Evolutionary conservation across 2,329 filamentous ascomycete species (phyloP).

Genomic region (Cladosporium austrohemisphaericum): DNA sequence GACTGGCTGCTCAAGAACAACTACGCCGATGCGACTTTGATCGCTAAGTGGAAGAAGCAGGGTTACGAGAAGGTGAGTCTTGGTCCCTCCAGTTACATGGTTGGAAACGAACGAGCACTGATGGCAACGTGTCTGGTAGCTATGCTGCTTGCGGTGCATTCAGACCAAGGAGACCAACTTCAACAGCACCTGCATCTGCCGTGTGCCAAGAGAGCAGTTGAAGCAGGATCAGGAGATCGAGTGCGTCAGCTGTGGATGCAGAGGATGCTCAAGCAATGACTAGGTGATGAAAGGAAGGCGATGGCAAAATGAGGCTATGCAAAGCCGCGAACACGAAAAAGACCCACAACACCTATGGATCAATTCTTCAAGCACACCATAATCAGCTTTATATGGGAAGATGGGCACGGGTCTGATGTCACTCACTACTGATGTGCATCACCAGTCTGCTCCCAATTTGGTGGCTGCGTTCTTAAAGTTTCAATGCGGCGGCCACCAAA

Average conservation of each 20-base stretch:
- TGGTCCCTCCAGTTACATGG: background rate
- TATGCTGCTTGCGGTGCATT: slow-evolving; percentile 93
- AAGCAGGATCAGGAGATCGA: slow-evolving; percentile 89
- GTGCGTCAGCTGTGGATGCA: slow-evolving; percentile 92
- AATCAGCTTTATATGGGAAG: no score
- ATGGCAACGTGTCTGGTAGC: slow-evolving; percentile 42
- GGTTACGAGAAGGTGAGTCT: slow-evolving; percentile 86
- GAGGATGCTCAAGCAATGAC: slow-evolving; percentile 83
- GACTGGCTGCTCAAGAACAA: slow-evolving; percentile 96
- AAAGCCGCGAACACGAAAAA: no score
- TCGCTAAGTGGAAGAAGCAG: slow-evolving; percentile 99
- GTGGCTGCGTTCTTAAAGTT: no score
- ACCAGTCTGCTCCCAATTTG: no score
- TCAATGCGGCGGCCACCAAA: no score
- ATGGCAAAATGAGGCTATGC: no score
- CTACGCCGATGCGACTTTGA: slow-evolving; percentile 91
- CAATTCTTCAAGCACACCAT: no score
- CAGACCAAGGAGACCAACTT: slow-evolving; percentile 99
- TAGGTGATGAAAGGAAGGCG: slow-evolving; percentile 37
- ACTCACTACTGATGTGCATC: no score
- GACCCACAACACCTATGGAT: no score
- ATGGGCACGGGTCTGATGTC: no score
- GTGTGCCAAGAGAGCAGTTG: slow-evolving; percentile 82
- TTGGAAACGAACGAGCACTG: background rate
- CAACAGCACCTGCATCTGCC: slow-evolving; percentile 94